These are phyloP conservation scores for Corymbia citriodora DNA, from an alignment of 441 rosid genomes.

Conservation along the genomic window DNA sequence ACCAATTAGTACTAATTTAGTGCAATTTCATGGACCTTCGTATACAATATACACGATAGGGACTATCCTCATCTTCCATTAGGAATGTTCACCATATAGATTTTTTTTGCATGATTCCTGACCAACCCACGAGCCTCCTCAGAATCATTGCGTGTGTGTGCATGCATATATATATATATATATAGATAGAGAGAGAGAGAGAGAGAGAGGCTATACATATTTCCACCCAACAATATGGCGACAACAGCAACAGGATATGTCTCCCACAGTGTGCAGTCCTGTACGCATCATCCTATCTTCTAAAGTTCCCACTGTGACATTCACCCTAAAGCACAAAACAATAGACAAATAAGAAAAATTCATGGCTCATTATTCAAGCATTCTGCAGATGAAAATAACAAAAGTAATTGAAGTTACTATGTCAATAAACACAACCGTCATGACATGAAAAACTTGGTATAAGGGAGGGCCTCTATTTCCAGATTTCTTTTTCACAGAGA, in stretches of 20 bases:
- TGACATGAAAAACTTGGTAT: neutral
- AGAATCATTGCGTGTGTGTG: neutral
- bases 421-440: neutral
- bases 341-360: neutral
- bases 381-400: neutral
- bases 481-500: neutral
- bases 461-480: neutral
- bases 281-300: slow-evolving; percentile 84
- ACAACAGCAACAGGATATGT: slow-evolving; percentile 81
- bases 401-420: neutral
- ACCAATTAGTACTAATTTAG: neutral
- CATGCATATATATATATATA: neutral
- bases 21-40: neutral
- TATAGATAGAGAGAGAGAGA: neutral
- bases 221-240: slow-evolving; percentile 96
- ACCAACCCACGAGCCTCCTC: neutral
- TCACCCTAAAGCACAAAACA: slow-evolving; percentile 48
- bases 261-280: slow-evolving; percentile 83
- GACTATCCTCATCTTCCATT: neutral
- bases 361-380: neutral
- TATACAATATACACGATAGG: neutral
- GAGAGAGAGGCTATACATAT: slow-evolving; percentile 48
- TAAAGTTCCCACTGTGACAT: slow-evolving; percentile 49
- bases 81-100: neutral
- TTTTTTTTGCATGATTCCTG: neutral